Conservation (phyloP, 2,329 filamentous ascomycete species). For the Penicillium sp. region DNA sequence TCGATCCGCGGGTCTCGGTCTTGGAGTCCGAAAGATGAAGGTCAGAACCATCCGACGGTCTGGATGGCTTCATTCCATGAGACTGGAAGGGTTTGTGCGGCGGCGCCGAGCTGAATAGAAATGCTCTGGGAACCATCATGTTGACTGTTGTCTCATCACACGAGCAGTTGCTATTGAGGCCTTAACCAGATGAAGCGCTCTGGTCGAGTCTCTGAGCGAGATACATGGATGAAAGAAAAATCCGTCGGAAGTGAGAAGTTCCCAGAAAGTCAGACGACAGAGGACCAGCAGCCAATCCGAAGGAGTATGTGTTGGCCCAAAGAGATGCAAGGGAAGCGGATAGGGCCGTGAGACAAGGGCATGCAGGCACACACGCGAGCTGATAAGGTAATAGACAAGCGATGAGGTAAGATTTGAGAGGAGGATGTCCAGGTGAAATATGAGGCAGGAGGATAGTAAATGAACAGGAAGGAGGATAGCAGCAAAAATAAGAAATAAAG, state of each 20-base stretch:
- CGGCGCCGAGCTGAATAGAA: constrained; percentile 30
- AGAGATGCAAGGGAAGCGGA: constrained; percentile 5
- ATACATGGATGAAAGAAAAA: constrained; percentile 29
- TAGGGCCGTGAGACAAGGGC: constrained; percentile 4
- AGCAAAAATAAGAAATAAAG: constrained; percentile 1
- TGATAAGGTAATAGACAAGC: constrained; percentile 3
- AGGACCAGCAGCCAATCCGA: constrained; percentile 6
- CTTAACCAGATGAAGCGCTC: constrained; percentile 33
- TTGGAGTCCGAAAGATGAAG: constrained; percentile 14
- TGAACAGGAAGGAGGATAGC: constrained; percentile 6
- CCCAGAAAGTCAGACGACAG: constrained; percentile 10
- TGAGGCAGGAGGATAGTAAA: neutral
- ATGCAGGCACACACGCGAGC: constrained; percentile 5
- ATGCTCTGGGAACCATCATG: constrained; percentile 39
- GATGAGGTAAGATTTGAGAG: neutral
- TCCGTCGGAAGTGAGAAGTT: constrained; percentile 4
- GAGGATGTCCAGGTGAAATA: neutral
- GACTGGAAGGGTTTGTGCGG: constrained; percentile 17
- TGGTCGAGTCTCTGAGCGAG: constrained; percentile 34
- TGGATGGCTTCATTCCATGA: constrained; percentile 4
- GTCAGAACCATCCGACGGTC: constrained; percentile 15
- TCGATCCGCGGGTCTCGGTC: constrained; percentile 5
- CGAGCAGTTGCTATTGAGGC: constrained; percentile 11
- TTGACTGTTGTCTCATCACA: constrained; percentile 17
- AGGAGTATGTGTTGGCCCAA: constrained; percentile 1